Evolutionary conservation across 306 rosid species (phyloP).

Genomic region (Chamaecrista fasciculata): DNA sequence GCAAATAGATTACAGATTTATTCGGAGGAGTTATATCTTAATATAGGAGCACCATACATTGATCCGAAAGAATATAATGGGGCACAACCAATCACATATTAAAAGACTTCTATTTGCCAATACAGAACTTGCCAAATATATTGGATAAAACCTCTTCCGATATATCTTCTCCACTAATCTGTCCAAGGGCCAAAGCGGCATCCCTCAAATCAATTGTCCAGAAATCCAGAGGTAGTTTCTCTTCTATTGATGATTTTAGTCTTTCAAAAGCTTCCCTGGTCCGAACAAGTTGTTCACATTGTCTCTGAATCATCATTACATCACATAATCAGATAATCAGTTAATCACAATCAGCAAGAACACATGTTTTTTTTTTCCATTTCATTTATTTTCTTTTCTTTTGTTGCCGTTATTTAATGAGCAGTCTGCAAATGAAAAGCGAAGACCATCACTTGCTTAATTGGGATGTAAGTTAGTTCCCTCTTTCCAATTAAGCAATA

Average conservation of each 20-base stretch:
- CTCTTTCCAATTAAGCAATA: too few species aligned
- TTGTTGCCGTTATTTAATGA: too few species aligned
- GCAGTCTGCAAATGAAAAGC: too few species aligned
- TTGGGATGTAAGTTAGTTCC: too few species aligned
- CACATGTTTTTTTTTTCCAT: neutral
- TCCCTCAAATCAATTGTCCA: conserved; percentile 96
- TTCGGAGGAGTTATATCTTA: neutral
- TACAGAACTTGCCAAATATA: conserved; percentile 52
- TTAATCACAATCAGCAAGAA: conserved; percentile 1
- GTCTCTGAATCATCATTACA: conserved; percentile 63
- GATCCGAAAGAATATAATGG: neutral
- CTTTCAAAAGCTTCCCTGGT: conserved; percentile 79
- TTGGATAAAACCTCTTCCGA: conserved; percentile 86
- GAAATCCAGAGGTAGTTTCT: conserved; percentile 82
- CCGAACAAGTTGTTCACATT: conserved; percentile 91
- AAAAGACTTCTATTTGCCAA: conserved; percentile 12
- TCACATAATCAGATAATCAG: too few species aligned
- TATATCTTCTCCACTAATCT: conserved; percentile 89
- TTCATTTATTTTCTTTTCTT: too few species aligned
- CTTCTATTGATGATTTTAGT: conserved; percentile 72
- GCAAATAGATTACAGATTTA: neutral
- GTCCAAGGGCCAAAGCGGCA: conserved; percentile 84
- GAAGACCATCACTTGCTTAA: too few species aligned
- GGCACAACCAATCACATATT: neutral
- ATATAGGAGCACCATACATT: neutral